These are phyloP conservation scores for Alisma plantagoaquatica DNA, from an alignment of 106 monocot species.

Conservation along the genomic window DNA sequence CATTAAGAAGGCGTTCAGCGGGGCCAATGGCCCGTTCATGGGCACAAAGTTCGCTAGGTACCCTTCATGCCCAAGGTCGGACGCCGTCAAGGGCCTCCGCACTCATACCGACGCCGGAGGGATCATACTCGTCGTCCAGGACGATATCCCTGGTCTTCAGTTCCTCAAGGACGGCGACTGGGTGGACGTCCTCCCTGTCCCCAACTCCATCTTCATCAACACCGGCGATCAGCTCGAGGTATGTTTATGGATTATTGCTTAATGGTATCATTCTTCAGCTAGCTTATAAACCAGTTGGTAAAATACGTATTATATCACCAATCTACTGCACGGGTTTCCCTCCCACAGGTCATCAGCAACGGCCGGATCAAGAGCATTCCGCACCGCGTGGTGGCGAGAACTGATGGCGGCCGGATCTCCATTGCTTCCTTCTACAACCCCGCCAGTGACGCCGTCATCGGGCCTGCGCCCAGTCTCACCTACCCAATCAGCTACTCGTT, in stretches of 20 bases:
- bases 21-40: constrained; percentile 47
- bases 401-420: constrained; percentile 26
- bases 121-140: constrained; percentile 35
- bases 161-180: constrained; percentile 29
- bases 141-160: constrained; percentile 52
- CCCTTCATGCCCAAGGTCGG: constrained; percentile 20
- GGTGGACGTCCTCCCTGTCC: constrained; percentile 30
- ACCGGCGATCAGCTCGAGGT: constrained; percentile 69
- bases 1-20: constrained; percentile 53
- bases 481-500: constrained; percentile 43
- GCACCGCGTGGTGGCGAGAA: constrained; percentile 47
- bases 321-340: too few species aligned
- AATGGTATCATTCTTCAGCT: too few species aligned
- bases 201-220: constrained; percentile 42
- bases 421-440: constrained; percentile 19
- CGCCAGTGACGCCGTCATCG: constrained; percentile 49
- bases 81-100: constrained; percentile 33
- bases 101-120: constrained; percentile 73
- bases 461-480: constrained; percentile 31
- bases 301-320: too few species aligned
- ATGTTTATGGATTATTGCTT: neutral
- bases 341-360: constrained; percentile 11
- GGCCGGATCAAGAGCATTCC: constrained; percentile 68
- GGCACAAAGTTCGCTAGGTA: too few species aligned
- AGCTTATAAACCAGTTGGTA: too few species aligned